phyloP scores from a whole-genome alignment of 2,329 filamentous ascomycete genomes.

The Lachnellula subtilissima region DNA sequence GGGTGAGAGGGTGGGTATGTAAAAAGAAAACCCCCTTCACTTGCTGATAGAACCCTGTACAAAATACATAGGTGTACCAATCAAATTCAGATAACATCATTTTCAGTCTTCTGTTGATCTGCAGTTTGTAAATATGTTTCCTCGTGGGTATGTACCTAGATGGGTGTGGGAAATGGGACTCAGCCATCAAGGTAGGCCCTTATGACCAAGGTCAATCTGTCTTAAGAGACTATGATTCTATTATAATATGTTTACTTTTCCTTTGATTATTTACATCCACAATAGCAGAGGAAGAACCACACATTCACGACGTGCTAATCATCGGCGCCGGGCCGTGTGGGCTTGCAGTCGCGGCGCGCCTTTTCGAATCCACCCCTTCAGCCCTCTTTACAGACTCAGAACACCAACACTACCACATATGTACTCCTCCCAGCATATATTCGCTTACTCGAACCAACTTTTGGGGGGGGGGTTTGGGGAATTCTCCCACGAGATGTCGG shows the following conservation, averaged over 20 bases:
- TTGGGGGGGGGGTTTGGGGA: slow-evolving; percentile 41
- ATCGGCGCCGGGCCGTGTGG: slow-evolving; percentile 71
- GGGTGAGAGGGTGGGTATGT: neutral
- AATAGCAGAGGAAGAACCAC: slow-evolving; percentile 6
- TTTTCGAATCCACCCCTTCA: slow-evolving; percentile 68
- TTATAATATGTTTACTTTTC: neutral
- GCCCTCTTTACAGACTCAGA: slow-evolving; percentile 81
- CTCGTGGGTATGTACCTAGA: neutral
- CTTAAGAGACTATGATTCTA: neutral
- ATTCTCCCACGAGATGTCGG: too few species aligned
- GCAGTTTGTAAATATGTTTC: neutral
- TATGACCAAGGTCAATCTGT: slow-evolving; percentile 9
- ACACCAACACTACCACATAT: slow-evolving; percentile 63
- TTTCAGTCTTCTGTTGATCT: neutral
- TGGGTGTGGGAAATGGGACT: neutral
- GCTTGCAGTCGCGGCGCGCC: slow-evolving; percentile 66
- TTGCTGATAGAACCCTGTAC: neutral
- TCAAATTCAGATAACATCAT: neutral
- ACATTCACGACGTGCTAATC: slow-evolving; percentile 53
- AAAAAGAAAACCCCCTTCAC: neutral
- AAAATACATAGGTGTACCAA: neutral
- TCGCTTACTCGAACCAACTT: too few species aligned
- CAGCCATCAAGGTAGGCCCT: slow-evolving; percentile 9
- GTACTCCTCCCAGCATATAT: too few species aligned
- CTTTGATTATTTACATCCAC: neutral